Evolutionary conservation across 305 asterid genomes (phyloP).

Genomic region (Fraxinus ornus): DNA sequence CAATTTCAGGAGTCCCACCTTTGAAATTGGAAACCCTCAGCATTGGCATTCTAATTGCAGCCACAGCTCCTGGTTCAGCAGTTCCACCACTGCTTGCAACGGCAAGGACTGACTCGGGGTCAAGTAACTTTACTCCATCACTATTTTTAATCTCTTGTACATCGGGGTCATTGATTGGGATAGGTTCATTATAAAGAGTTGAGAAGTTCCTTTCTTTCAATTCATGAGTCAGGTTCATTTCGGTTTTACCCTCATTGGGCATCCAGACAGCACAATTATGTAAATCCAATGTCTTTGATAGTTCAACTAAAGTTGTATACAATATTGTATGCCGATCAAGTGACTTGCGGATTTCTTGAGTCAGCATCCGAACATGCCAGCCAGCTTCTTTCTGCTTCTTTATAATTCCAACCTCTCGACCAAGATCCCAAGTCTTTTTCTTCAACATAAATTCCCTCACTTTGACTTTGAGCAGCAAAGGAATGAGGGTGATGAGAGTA

Average conservation of each 20-base stretch:
- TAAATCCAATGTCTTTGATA: constrained; percentile 77
- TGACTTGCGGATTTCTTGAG: constrained; percentile 90
- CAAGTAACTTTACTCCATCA: constrained; percentile 65
- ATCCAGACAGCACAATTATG: constrained; percentile 91
- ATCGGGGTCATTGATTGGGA: constrained; percentile 63
- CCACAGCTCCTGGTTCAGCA: constrained; percentile 68
- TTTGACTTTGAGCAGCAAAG: constrained; percentile 75
- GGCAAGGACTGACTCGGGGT: constrained; percentile 62
- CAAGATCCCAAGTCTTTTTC: constrained; percentile 94
- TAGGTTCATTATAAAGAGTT: constrained; percentile 29
- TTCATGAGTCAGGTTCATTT: constrained; percentile 78
- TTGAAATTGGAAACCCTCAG: constrained; percentile 81
- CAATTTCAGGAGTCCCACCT: constrained; percentile 93
- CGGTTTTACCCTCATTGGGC: constrained; percentile 70
- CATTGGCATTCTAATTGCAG: constrained; percentile 97
- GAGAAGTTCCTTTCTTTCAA: constrained; percentile 50
- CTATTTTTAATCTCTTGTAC: constrained; percentile 62
- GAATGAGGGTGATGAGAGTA: constrained; percentile 77
- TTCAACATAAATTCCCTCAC: constrained; percentile 76
- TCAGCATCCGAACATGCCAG: constrained; percentile 87
- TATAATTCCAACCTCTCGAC: constrained; percentile 74
- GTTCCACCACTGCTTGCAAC: constrained; percentile 63
- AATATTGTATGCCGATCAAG: constrained; percentile 86
- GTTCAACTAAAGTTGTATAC: constrained; percentile 80
- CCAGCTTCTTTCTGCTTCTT: constrained; percentile 83